phyloP scores from a whole-genome alignment of 768 basidiomycete species.

The Tricholoma matsutake region DNA sequence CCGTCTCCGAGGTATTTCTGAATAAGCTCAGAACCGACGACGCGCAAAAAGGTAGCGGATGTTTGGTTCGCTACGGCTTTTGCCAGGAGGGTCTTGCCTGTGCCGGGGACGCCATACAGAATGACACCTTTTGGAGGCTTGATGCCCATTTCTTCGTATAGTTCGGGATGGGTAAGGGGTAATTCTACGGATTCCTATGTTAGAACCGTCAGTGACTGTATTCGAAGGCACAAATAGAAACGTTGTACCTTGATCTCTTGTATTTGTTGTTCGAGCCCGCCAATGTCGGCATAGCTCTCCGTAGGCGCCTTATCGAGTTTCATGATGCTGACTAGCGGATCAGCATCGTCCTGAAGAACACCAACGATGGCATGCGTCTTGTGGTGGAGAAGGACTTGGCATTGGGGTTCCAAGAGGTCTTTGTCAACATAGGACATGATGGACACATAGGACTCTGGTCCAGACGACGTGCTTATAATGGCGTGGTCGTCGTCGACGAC shows the following conservation, averaged over 20 bases:
- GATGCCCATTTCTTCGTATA: conserved; percentile 99
- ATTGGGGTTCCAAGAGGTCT: conserved; percentile 93
- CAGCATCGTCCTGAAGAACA: conserved; percentile 90
- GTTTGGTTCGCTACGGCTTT: conserved; percentile 99
- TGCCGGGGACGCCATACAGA: conserved; percentile 96
- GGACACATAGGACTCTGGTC: conserved; percentile 95
- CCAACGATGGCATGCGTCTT: conserved; percentile 95
- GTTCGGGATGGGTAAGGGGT: conserved; percentile 94
- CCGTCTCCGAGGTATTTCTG: conserved; percentile 99
- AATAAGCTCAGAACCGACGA: conserved; percentile 96
- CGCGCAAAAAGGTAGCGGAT: conserved; percentile 94
- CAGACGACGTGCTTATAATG: conserved; percentile 93
- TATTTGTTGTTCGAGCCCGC: conserved; percentile 94
- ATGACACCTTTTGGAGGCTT: conserved; percentile 99
- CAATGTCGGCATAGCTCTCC: conserved; percentile 97
- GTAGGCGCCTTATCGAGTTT: conserved; percentile 99
- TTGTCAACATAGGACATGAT: conserved; percentile 99
- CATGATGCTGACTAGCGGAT: conserved; percentile 98
- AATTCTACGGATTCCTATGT: conserved; percentile 93
- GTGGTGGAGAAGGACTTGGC: conserved; percentile 92
- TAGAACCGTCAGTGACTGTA: conserved; percentile 1
- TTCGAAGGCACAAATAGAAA: not conserved
- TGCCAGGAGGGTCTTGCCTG: conserved; percentile 95
- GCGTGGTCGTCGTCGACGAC: conserved; percentile 98
- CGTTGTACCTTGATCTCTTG: conserved; percentile 90